Evolutionary conservation across 192 early-diverging fungal genomes (phyloP).

Genomic region (Backusella circina): DNA sequence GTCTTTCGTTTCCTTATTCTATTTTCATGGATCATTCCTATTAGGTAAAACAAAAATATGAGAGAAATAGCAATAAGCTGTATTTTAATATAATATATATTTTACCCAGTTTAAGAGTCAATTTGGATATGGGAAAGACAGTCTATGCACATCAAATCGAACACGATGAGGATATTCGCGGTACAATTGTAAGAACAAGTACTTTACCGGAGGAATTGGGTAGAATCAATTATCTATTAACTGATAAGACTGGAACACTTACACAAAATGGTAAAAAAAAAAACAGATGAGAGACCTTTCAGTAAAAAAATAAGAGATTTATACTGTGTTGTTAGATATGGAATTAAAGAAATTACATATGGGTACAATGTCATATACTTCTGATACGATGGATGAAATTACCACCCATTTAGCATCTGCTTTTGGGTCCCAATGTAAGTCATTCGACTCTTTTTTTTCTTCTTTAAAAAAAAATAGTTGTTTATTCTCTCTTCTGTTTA

Average conservation of each 20-base stretch:
- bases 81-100: neutral
- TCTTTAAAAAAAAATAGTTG: conserved; percentile 4
- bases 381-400: conserved; percentile 90
- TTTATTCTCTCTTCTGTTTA: neutral
- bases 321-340: conserved; percentile 71
- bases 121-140: conserved; percentile 95
- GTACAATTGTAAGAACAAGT: conserved; percentile 87
- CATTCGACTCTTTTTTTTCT: neutral
- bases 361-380: conserved; percentile 91
- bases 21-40: conserved; percentile 94
- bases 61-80: neutral
- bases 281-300: neutral
- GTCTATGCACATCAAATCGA: conserved; percentile 90
- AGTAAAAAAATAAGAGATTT: no score
- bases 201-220: conserved; percentile 97
- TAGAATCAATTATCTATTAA: conserved; percentile 86
- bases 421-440: conserved; percentile 32
- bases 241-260: conserved; percentile 95
- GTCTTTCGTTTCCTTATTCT: conserved; percentile 92
- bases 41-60: conserved; percentile 48
- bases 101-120: conserved; percentile 71
- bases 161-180: conserved; percentile 78
- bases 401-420: conserved; percentile 59
- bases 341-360: conserved; percentile 92
- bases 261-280: conserved; percentile 76